A percentile compares a stretch with the other conserved stretches of the same genome.
Evolutionary conservation across 257 asterid species (phyloP).

Genomic region (Vinca minor): DNA sequence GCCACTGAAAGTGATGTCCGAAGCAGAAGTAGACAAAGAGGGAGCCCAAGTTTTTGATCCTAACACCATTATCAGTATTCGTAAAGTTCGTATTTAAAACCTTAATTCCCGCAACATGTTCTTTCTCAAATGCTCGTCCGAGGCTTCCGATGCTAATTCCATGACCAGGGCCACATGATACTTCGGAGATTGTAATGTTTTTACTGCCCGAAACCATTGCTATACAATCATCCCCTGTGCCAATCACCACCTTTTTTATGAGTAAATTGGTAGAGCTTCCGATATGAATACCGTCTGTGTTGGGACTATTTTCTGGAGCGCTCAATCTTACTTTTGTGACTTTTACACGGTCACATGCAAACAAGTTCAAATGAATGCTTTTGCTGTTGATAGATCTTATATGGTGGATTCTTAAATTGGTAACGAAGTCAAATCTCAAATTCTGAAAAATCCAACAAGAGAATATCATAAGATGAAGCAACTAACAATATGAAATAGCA

Average conservation of each 20-base stretch:
- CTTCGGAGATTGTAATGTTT: conserved; percentile 8
- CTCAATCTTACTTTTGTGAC: conserved; percentile 1
- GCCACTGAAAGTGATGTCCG: conserved; percentile 10
- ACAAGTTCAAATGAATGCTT: conserved; percentile 12
- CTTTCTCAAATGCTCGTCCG: not conserved
- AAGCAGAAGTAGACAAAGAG: conserved; percentile 14
- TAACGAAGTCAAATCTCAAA: conserved; percentile 12
- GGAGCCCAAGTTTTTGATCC: conserved; percentile 25
- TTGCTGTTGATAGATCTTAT: conserved; percentile 20
- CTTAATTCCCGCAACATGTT: conserved; percentile 9
- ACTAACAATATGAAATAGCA: too few relatives aligned
- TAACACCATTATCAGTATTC: conserved; percentile 15
- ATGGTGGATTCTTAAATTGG: conserved; percentile 2
- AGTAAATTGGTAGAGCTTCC: conserved; percentile 1
- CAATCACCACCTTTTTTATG: not conserved
- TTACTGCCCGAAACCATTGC: conserved; percentile 13
- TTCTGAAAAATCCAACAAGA: not conserved
- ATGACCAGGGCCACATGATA: conserved; percentile 21
- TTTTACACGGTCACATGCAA: not conserved
- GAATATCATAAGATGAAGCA: not conserved
- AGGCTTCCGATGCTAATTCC: conserved; percentile 27
- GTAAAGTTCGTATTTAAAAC: conserved; percentile 7
- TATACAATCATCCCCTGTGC: conserved; percentile 24
- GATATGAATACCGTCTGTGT: conserved; percentile 11
- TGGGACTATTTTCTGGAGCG: conserved; percentile 11